A percentile compares a stretch with the other conserved stretches of the same genome.
These are phyloP conservation scores for Botryotinia narcissicola DNA, from an alignment of 2,329 filamentous ascomycete species.

Conservation along the genomic window DNA sequence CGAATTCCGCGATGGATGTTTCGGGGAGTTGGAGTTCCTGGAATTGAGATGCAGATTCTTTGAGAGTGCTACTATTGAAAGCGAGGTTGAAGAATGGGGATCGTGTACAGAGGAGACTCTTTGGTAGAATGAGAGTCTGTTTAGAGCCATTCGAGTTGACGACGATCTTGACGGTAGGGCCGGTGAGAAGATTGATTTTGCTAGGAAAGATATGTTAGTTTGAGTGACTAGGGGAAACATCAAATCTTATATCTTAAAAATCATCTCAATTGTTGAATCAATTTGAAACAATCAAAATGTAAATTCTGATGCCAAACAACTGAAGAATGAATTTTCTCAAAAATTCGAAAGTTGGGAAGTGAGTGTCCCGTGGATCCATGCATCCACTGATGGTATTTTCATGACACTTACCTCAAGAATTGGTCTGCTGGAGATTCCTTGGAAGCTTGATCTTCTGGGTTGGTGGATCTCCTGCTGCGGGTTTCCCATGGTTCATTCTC, in stretches of 20 bases:
- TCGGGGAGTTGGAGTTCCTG: conserved; percentile 18
- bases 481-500: not conserved
- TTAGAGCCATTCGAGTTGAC: not conserved
- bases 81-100: conserved; percentile 23
- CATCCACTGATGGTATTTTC: no score
- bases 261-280: no score
- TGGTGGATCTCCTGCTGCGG: not conserved
- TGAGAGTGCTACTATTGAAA: conserved; percentile 20
- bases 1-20: conserved; percentile 19
- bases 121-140: conserved; percentile 15
- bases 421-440: not conserved
- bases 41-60: conserved; percentile 10
- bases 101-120: conserved; percentile 22
- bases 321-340: no score
- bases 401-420: not conserved
- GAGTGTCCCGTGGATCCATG: no score
- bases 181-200: conserved; percentile 9
- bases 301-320: no score
- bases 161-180: conserved; percentile 20
- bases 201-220: not conserved
- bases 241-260: no score
- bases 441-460: not conserved
- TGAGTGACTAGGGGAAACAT: no score
- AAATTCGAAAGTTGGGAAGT: no score
- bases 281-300: no score